A percentile compares a stretch with the other conserved stretches of the same genome.
Evolutionary conservation across 2,329 filamentous ascomycete genomes (phyloP).

Genomic region (Cladosporium sp.): DNA sequence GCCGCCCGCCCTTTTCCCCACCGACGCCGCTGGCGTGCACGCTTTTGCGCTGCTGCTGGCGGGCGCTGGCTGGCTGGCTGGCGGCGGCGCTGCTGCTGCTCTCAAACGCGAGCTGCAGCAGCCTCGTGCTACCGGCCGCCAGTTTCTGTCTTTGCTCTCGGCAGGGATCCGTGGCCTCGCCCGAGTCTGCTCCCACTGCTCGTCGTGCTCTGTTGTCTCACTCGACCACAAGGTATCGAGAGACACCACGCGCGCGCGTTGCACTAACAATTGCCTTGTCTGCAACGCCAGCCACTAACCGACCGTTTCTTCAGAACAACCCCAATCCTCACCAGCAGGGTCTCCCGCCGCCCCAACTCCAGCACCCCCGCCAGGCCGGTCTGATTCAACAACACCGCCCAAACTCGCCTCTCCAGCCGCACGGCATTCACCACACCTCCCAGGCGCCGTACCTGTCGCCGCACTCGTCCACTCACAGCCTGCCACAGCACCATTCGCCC

Average conservation of each 20-base stretch:
- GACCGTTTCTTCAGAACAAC: constrained; percentile 13
- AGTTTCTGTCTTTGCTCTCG: not conserved
- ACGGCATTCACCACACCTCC: constrained; percentile 10
- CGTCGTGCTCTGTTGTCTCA: constrained; percentile 8
- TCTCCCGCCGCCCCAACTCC: constrained; percentile 61
- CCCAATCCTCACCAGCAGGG: constrained; percentile 53
- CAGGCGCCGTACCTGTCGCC: constrained; percentile 12
- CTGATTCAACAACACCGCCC: constrained; percentile 67
- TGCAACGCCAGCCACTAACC: constrained; percentile 4
- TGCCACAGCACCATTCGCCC: constrained; percentile 50
- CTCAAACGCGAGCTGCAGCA: not conserved
- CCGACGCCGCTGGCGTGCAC: not conserved
- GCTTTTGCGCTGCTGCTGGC: constrained; percentile 2
- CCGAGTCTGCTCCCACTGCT: not conserved
- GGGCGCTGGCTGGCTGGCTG: not conserved
- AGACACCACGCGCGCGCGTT: constrained; percentile 10
- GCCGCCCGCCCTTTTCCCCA: not conserved
- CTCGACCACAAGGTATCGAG: not conserved
- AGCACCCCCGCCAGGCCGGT: constrained; percentile 67
- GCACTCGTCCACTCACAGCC: constrained; percentile 58
- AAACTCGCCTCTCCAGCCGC: constrained; percentile 53
- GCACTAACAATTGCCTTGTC: constrained; percentile 10
- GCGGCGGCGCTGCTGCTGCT: not conserved
- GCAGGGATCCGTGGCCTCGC: constrained; percentile 1
- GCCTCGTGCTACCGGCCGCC: constrained; percentile 6